A percentile compares a stretch with the other conserved stretches of the same genome.
These are phyloP conservation scores for Penicillium ochrochloron DNA, from an alignment of 495 filamentous ascomycete genomes.

Conservation along the genomic window DNA sequence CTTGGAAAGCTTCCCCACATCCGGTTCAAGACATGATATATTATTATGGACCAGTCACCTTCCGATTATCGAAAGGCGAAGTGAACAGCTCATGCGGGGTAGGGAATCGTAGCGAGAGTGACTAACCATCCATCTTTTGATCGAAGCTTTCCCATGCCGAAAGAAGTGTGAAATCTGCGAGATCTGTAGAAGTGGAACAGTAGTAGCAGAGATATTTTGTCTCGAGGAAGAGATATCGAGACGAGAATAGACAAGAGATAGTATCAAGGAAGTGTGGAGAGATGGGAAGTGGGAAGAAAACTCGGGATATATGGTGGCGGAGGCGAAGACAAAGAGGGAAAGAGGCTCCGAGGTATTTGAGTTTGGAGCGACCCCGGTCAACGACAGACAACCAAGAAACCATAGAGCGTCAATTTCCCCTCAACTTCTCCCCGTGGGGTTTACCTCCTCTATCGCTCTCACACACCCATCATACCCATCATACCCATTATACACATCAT, in stretches of 20 bases:
- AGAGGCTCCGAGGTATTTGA: slow-evolving; percentile 4
- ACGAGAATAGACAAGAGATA: slow-evolving; percentile 13
- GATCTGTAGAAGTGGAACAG: neutral
- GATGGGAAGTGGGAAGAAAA: slow-evolving; percentile 6
- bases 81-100: slow-evolving; percentile 7
- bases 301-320: slow-evolving; percentile 14
- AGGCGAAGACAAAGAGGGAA: slow-evolving; percentile 9
- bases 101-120: slow-evolving; percentile 4
- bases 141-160: slow-evolving; percentile 20
- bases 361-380: slow-evolving; percentile 5
- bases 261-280: slow-evolving; percentile 4
- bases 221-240: slow-evolving; percentile 17
- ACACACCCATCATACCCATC: neutral
- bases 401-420: neutral
- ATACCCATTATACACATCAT: no score
- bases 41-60: slow-evolving; percentile 5
- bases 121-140: slow-evolving; percentile 20
- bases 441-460: neutral
- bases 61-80: slow-evolving; percentile 7
- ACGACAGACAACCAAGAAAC: slow-evolving; percentile 6
- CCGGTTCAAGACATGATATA: neutral
- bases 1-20: slow-evolving; percentile 7
- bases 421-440: slow-evolving; percentile 5
- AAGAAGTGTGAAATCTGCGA: no score
- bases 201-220: neutral